Base-by-base conservation (phyloP, 495 filamentous ascomycete species). In the Podospora tetraspora region DNA sequence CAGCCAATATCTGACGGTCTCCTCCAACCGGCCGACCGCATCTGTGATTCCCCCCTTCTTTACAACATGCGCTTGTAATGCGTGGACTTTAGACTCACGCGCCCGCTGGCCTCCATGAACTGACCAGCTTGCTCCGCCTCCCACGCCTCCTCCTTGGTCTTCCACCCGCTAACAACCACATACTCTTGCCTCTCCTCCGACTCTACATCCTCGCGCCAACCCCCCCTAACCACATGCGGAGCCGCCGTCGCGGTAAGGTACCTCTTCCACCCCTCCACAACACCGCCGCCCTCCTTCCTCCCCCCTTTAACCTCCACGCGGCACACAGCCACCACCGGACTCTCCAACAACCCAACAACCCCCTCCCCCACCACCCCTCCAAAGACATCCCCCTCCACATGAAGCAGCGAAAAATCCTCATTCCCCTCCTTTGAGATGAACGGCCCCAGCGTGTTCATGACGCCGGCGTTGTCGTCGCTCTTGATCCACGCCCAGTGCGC, bases 141-240 rank as follows among this genome's bases (percentile, higher is more conserved):
- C 30, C 58, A 61, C 64, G 86, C 82, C 64, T 79, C 76, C 68
- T 86, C 81, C 4, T 82, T 77, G 21, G 71, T 73, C 27, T 79
- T 73, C 84, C 84, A 87, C 5, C 85, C 83, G 58, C 70, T 79
- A n/a, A 86, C 79, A 0, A 88, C 57, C 0, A 86, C 79, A 66
- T 81, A 84, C 70, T 89, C 85, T 62, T 88, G 85, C 37, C 85
- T 83, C 21, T 78, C 73, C 4, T 71, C 75, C 1, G 72, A 69
- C 37, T 78, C 76, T 32, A 78, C 80, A 70, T 85, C 85, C 30
- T 84, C 77, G 37, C 83, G 76, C 81, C 84, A 86, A 0, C 85
- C 83, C 4, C 75, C 79, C 37, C 72, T 75, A 58, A 84, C 75
- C 7, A 68, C 62, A 27, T 71, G 69, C 4, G 81, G 80, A 5